Base-by-base conservation (phyloP, 352 stramenopile species). In the Phytophthora cactorum region DNA sequence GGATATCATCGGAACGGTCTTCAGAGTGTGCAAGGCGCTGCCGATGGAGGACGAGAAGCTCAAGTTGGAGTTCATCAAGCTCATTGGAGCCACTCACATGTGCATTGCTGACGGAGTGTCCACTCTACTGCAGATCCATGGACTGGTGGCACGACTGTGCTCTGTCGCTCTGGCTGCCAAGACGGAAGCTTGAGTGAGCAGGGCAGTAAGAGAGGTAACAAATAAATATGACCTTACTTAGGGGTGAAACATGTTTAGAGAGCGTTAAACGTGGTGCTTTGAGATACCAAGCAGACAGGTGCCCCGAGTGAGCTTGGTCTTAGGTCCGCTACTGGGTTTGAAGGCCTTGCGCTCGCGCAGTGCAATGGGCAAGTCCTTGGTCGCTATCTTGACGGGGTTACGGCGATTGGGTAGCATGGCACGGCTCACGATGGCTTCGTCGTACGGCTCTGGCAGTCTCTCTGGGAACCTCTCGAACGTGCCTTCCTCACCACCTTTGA, bases 1-100 rank as follows among this genome's bases (percentile, higher is more conserved):
- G 55, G 97, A 99, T 79, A 99, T 99, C 73, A 98, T 99, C 68
- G 93, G 92, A 46, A 99, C 97, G 0, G 61, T 99, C 36, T 99
- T 99, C 79, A 95, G 97, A 63, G 97, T 99, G 12, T 91, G 84
- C 67, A 98, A 98, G 77, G 81, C 81, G 32, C 77, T 89, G 59
- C 68, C 88, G 5, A 93, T 96, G 82, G 63, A 76, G 5, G 78
- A 91, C 65, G 90, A 96, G 64, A 86, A 84, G 49, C 72, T 95
- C 29, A 91, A 96, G 70, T 74, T 96, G 46, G 85, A 97, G 49
- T 96, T 99, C 64, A 84, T 96, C 54, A 98, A 98, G 74, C 89
- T 89, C 49, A 91, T 93, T 61, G 84, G 87, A 47, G 34, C 73
- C 27, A 96, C 92, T 41, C 97, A 99, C 75, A 98, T 99, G 93